Evolutionary conservation across 2,329 filamentous ascomycete genomes (phyloP), one percentile per base, ranked within the genome.

Genomic region (Corynespora cassiicola): DNA sequence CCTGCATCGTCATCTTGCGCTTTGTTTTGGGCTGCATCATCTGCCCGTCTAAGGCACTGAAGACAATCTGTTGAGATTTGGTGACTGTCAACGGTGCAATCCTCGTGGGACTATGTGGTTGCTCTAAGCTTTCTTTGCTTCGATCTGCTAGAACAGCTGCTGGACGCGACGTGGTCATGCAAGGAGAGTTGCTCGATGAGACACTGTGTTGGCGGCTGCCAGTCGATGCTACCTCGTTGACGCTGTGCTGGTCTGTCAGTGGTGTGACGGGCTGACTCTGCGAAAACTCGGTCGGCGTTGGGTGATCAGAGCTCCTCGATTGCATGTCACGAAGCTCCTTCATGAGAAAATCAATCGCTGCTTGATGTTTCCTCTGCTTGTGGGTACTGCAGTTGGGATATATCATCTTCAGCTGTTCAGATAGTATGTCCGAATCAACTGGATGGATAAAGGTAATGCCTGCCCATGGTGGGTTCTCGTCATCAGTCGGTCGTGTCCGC

Each of bases 281-380:
- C n/a, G 18, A 22, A 15, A 30, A 7, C 11, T 23, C 11, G 5
- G 9, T 16, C 6, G 15, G 8, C 16, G 4, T 14, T 23, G 7
- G 22, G 8, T 36, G 29, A 14, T 32, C 7, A 12, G 11, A 14
- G 8, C 33, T 23, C 3, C 42, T 41, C 2, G 17, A 31, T 12
- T 41, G 47, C 48, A 63, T 62, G 6, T 40, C 32, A 4, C 27
- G 9, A 4, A 64, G 50, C 25, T 64, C 61, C 2, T 32, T 25
- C 7, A 26, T n/a, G 7, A 65, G 36, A 21, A 61, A 61, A n/a
- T 50, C 45, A 12, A 62, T 63, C 2, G 52, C 45, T n/a, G 59
- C 61, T 33, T 48, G 41, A 36, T 59, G 50, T 22, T 62, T 62
- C 11, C 61, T 47, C 30, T 63, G 47, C 11, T 54, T 45, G 12